These are phyloP conservation scores for Leptographium galeiforme DNA, from an alignment of 2,329 filamentous ascomycete genomes.

Conservation along the genomic window DNA sequence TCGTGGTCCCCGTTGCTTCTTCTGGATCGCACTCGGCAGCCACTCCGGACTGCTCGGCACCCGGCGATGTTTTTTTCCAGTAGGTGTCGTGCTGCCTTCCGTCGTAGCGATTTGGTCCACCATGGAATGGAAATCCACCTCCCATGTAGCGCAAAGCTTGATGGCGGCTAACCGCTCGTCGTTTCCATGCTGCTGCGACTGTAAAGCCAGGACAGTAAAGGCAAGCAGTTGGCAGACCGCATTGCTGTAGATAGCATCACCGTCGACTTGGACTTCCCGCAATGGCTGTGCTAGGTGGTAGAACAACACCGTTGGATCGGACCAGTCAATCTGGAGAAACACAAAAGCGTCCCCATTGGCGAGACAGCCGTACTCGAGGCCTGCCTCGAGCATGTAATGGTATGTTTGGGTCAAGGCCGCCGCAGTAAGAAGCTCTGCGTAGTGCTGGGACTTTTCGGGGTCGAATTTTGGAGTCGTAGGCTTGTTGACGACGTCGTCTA, in stretches of 20 bases:
- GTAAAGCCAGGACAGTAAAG: conserved; percentile 17
- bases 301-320: conserved; percentile 14
- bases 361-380: conserved; percentile 28
- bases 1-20: background rate
- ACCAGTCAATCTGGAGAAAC: conserved; percentile 21
- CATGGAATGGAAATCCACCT: background rate
- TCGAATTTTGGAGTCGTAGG: conserved; percentile 13
- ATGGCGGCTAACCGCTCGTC: conserved; percentile 9
- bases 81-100: background rate
- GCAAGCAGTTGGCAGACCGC: conserved; percentile 18
- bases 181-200: conserved; percentile 9
- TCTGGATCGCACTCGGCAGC: conserved; percentile 2
- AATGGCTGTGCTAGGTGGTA: conserved; percentile 20
- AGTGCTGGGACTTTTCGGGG: background rate
- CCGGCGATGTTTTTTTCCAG: background rate
- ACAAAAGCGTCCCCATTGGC: conserved; percentile 29
- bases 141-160: background rate
- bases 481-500: conserved; percentile 18
- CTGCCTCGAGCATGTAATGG: conserved; percentile 33
- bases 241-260: conserved; percentile 11
- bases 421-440: conserved; percentile 13
- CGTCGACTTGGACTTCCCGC: conserved; percentile 14
- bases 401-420: conserved; percentile 33
- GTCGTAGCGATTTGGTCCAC: background rate
- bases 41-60: conserved; percentile 5